Conservation (phyloP, 1,139 yeast genomes). For the Wickerhamiella infanticola region DNA sequence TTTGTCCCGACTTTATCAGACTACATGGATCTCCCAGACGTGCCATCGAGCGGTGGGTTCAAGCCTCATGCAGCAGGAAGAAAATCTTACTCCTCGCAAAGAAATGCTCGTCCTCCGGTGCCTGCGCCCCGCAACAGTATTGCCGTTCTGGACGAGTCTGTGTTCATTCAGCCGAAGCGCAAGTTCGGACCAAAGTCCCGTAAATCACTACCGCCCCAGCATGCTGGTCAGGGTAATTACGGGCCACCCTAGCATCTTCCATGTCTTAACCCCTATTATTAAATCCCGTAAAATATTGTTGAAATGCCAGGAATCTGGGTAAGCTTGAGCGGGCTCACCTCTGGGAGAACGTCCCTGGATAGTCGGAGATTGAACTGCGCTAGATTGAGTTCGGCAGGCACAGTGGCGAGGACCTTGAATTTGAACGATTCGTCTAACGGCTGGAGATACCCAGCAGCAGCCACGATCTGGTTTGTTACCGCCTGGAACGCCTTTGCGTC, state of each 20-base stretch:
- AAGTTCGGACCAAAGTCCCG: conserved; percentile 1
- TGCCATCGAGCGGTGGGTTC: not conserved
- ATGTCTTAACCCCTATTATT: no score
- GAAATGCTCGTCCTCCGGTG: not conserved
- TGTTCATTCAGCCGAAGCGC: not conserved
- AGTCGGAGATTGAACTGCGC: not conserved
- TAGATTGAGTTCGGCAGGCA: not conserved
- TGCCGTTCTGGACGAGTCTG: conserved; percentile 1
- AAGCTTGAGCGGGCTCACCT: no score
- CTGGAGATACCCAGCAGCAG: not conserved
- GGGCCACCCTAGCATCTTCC: no score
- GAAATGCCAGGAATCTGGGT: no score
- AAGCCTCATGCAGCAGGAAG: not conserved
- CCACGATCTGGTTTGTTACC: conserved; percentile 1
- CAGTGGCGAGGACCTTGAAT: conserved; percentile 1
- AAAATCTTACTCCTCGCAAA: not conserved
- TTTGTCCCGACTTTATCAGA: not conserved
- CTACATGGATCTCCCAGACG: conserved; percentile 1
- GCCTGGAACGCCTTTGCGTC: not conserved
- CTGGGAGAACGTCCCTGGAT: not conserved
- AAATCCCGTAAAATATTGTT: no score
- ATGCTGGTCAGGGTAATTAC: no score
- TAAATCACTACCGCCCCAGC: not conserved
- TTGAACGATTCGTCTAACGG: not conserved
- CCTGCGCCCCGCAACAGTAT: not conserved